Conservation (phyloP, 768 basidiomycete genomes). For the Amanita jacksonii region DNA sequence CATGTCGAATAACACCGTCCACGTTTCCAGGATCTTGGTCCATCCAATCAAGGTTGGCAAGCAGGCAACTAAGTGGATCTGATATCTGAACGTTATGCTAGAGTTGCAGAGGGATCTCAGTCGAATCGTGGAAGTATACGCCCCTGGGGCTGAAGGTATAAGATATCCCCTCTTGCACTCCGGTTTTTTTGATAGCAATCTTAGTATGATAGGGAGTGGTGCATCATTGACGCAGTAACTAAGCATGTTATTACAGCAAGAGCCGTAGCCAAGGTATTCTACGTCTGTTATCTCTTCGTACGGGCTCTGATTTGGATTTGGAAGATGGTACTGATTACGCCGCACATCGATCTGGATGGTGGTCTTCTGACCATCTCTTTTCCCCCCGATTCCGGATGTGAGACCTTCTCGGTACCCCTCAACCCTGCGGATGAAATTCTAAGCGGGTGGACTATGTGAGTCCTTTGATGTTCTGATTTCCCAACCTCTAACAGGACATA, state of each 20-base stretch:
- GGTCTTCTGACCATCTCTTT: constrained; percentile 48
- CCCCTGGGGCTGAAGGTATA: constrained; percentile 56
- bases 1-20: not conserved
- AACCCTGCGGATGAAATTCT: constrained; percentile 40
- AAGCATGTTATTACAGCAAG: constrained; percentile 58
- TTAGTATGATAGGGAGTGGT: constrained; percentile 70
- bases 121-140: constrained; percentile 45
- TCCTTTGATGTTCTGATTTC: not conserved
- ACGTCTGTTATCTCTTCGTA: not conserved
- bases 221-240: constrained; percentile 48
- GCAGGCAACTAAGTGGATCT: not conserved
- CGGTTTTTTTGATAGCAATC: not conserved
- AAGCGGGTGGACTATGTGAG: constrained; percentile 49
- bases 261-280: constrained; percentile 44
- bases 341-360: constrained; percentile 40
- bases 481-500: not conserved
- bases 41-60: constrained; percentile 63
- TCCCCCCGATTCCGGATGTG: constrained; percentile 48
- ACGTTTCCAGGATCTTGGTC: constrained; percentile 47
- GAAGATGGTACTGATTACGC: constrained; percentile 62
- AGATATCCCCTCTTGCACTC: not conserved
- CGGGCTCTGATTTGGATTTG: not conserved
- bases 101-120: constrained; percentile 66
- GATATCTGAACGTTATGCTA: constrained; percentile 17
- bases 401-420: constrained; percentile 50